Evolutionary conservation across 768 basidiomycete genomes (phyloP).

Genomic region (Heimioporus sp.): DNA sequence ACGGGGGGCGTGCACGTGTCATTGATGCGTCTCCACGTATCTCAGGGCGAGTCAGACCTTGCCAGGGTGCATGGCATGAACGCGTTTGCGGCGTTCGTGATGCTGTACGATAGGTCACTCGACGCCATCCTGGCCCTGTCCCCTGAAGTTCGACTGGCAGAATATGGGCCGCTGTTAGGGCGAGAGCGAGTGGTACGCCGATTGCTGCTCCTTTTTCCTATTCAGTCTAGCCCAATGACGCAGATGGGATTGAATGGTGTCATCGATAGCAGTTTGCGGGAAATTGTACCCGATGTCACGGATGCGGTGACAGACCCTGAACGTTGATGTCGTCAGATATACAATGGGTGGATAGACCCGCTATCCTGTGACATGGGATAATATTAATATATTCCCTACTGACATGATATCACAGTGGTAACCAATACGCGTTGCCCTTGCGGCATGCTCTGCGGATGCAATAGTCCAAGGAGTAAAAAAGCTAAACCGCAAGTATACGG

Average conservation of each 20-base stretch:
- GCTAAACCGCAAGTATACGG: constrained; percentile 5
- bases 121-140: constrained; percentile 54
- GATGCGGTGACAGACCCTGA: constrained; percentile 13
- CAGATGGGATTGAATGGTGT: constrained; percentile 37
- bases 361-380: constrained; percentile 7
- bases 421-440: constrained; percentile 10
- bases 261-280: constrained; percentile 34
- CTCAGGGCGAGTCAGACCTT: constrained; percentile 61
- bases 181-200: constrained; percentile 50
- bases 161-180: constrained; percentile 49
- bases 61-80: constrained; percentile 63
- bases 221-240: constrained; percentile 7
- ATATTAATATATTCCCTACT: constrained; percentile 31
- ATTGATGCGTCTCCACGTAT: constrained; percentile 6
- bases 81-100: constrained; percentile 60
- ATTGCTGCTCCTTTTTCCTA: not conserved
- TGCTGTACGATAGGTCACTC: constrained; percentile 53
- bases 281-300: constrained; percentile 18
- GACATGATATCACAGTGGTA: constrained; percentile 28
- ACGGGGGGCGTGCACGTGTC: constrained; percentile 10
- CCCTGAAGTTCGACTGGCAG: constrained; percentile 44
- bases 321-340: constrained; percentile 9
- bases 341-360: constrained; percentile 1
- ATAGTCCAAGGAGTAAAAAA: constrained; percentile 22
- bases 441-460: constrained; percentile 16